A percentile compares a stretch with the other conserved stretches of the same genome.
Conservation (phyloP, 1,284 basidiomycete genomes). For the Gyrodon tennesseensis region DNA sequence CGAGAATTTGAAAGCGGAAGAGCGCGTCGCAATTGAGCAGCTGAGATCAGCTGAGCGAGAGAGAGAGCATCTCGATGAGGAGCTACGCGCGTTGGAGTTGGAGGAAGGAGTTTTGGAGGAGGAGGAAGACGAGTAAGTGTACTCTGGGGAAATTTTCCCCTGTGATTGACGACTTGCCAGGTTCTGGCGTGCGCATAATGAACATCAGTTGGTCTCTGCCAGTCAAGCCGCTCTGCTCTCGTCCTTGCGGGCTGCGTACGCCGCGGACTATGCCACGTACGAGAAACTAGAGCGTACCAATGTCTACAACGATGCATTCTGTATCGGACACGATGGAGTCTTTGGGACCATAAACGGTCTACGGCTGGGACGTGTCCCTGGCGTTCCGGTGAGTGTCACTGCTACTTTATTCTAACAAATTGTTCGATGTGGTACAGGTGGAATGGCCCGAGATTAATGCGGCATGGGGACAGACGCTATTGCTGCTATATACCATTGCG, state of each 20-base stretch:
- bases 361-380: slow-evolving; percentile 82
- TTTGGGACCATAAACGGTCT: slow-evolving; percentile 98
- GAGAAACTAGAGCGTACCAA: slow-evolving; percentile 92
- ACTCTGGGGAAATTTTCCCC: neutral
- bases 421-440: slow-evolving; percentile 54
- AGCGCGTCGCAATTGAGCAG: slow-evolving; percentile 68
- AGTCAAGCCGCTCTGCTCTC: slow-evolving; percentile 69
- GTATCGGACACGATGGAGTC: slow-evolving; percentile 92
- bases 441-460: slow-evolving; percentile 99
- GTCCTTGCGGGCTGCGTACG: slow-evolving; percentile 72
- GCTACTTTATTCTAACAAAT: slow-evolving; percentile 13
- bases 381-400: slow-evolving; percentile 59
- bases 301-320: slow-evolving; percentile 98
- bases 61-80: slow-evolving; percentile 69
- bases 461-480: slow-evolving; percentile 95
- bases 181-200: slow-evolving; percentile 82
- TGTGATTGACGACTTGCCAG: slow-evolving; percentile 47
- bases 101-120: slow-evolving; percentile 75
- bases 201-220: slow-evolving; percentile 63
- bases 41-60: slow-evolving; percentile 74
- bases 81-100: slow-evolving; percentile 67
- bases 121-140: slow-evolving; percentile 76
- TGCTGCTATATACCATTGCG: slow-evolving; percentile 88
- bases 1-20: slow-evolving; percentile 72
- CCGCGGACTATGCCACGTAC: slow-evolving; percentile 70